Base-by-base conservation (phyloP, 208 protist genomes). In the Phytomonas sp. region DNA sequence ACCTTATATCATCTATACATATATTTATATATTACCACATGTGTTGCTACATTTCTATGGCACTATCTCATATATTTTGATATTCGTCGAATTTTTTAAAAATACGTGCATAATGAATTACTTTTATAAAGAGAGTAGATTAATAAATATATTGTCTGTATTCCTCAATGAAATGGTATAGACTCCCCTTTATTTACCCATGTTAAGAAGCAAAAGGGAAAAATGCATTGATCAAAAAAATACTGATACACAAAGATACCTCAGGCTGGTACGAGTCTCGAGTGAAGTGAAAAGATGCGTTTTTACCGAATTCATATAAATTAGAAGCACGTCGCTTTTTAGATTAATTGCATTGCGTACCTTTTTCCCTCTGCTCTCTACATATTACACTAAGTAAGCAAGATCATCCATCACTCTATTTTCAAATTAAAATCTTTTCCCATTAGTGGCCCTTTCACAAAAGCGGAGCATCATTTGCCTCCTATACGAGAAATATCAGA, bases 21-120 rank as follows among this genome's bases (percentile, higher is more conserved):
- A 69, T 66, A 63, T 67, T 68, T 68, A 13, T 29, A 46, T 20
- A 53, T 34, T 51, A 17, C 34, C 34, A 33, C 46, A 66, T n/a
- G 26, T 31, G 30, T 15, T 28, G 64, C 59, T 73, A 56, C 32
- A 51, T 76, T 76, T 53, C 68, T 71, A 46, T 65, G 70, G 43
- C 59, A 53, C 26, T 59, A 62, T 51, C 30, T 60, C 62, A 65
- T 40, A 67, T 59, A 71, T 64, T 67, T 66, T n/a, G 17, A 56
- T 69, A 5, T 63, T 70, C 61, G 60, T 64, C 53, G 28, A 60
- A 53, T 68, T 59, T 68, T 61, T 65, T 51, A 23, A 23, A 51
- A 51, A 51, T 51, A 51, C 13, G 40, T 51, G 40, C 20, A 51
- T 51, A 4, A 51, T 15, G 40, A 3, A 51, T 17, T 51, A 20